A percentile compares a stretch with the other conserved stretches of the same genome.
phyloP scores from a whole-genome alignment of 179 eudicot species.

The Silene coronaria region DNA sequence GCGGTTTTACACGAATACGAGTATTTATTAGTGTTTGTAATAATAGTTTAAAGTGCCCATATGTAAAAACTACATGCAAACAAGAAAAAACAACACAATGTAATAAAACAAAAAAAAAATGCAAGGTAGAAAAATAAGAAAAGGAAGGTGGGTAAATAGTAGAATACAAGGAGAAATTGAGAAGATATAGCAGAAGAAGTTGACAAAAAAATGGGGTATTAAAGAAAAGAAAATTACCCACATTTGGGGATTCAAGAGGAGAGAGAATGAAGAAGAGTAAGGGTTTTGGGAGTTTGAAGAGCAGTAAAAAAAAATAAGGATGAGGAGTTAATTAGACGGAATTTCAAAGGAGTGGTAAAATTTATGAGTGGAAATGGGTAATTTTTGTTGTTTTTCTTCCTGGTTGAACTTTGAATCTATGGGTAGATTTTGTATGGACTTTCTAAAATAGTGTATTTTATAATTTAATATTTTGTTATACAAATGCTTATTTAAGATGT shows the following conservation, averaged over 20 bases:
- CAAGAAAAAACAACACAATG: neutral
- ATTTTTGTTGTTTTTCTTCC: too few species aligned
- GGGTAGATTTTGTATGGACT: too few species aligned
- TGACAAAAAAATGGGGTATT: neutral
- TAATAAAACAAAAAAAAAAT: neutral
- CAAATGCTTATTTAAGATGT: too few species aligned
- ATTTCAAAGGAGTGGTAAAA: too few species aligned
- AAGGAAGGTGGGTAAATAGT: neutral
- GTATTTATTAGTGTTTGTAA: neutral
- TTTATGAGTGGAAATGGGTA: too few species aligned
- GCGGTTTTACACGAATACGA: neutral
- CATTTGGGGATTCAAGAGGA: slow-evolving; percentile 6
- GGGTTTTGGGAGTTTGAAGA: slow-evolving; percentile 8
- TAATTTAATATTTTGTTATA: too few species aligned
- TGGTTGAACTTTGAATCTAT: too few species aligned
- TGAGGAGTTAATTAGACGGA: too few species aligned
- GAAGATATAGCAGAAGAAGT: neutral
- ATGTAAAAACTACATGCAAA: slow-evolving; percentile 13
- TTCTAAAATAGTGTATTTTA: too few species aligned
- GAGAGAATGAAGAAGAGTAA: neutral
- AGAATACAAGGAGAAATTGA: neutral
- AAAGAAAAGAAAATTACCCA: slow-evolving; percentile 6
- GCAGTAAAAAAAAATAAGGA: too few species aligned
- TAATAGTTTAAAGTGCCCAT: neutral
- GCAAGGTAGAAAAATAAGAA: neutral